Conservation (phyloP, 2,329 filamentous ascomycete species). For the Colletotrichum cereale region DNA sequence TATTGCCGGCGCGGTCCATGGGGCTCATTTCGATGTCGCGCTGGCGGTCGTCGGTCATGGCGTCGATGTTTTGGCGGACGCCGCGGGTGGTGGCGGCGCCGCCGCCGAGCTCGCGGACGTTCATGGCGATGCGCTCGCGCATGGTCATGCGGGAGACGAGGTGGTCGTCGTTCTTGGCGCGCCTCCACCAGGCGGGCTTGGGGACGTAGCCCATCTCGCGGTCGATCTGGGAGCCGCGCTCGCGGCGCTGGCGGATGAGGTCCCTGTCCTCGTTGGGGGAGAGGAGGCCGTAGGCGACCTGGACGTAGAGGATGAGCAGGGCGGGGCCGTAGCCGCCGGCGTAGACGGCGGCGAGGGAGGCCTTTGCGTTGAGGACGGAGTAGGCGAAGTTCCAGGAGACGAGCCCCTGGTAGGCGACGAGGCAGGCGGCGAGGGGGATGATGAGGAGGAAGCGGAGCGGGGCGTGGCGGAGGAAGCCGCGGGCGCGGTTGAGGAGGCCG, state of each 20-base stretch:
- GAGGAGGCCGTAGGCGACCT: constrained; percentile 68
- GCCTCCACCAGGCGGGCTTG: constrained; percentile 77
- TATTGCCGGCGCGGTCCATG: constrained; percentile 42
- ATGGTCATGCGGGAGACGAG: constrained; percentile 54
- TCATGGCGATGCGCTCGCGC: constrained; percentile 66
- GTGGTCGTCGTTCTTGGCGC: constrained; percentile 59
- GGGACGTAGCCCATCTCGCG: constrained; percentile 70
- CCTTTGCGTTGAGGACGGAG: constrained; percentile 68
- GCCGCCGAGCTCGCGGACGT: constrained; percentile 68
- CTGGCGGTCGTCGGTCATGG: constrained; percentile 48
- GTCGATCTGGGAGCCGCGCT: constrained; percentile 67
- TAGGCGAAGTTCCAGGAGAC: constrained; percentile 70
- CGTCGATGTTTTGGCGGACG: constrained; percentile 56
- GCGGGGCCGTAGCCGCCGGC: constrained; percentile 72
- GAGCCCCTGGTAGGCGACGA: constrained; percentile 71
- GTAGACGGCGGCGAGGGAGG: constrained; percentile 68
- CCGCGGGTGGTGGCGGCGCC: constrained; percentile 58
- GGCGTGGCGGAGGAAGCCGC: constrained; percentile 65
- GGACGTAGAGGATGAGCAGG: constrained; percentile 68
- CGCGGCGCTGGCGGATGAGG: constrained; percentile 73
- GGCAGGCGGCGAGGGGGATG: constrained; percentile 63
- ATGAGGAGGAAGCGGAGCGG: constrained; percentile 71
- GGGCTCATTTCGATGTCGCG: constrained; percentile 56
- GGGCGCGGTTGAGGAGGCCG: constrained; percentile 61
- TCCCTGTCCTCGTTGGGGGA: constrained; percentile 78